These are phyloP conservation scores for Nitzschia sp. DNA, from an alignment of 108 stramenopile species.

Conservation along the genomic window DNA sequence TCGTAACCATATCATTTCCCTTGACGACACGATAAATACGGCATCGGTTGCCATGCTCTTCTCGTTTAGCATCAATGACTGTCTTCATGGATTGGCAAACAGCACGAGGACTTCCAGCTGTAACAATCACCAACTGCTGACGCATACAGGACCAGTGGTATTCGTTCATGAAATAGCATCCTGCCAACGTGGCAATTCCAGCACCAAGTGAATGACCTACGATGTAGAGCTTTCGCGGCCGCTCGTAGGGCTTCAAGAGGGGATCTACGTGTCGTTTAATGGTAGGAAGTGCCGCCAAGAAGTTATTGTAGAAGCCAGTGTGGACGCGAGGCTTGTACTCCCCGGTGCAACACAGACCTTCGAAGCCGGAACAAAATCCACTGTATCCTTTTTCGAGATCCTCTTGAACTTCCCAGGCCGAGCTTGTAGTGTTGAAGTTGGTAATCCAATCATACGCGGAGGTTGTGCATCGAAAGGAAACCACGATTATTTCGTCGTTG, in stretches of 20 bases:
- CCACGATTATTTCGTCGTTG: slow-evolving; percentile 56
- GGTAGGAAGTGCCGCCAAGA: slow-evolving; percentile 37
- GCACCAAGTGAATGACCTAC: slow-evolving; percentile 63
- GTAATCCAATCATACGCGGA: slow-evolving; percentile 59
- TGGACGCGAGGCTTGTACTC: slow-evolving; percentile 47
- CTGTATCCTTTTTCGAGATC: slow-evolving; percentile 33
- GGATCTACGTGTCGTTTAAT: slow-evolving; percentile 49
- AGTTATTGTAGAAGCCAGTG: slow-evolving; percentile 64
- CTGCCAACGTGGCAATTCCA: slow-evolving; percentile 59
- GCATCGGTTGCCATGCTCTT: slow-evolving; percentile 25
- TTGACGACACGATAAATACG: slow-evolving; percentile 48
- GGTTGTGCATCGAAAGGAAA: slow-evolving; percentile 54
- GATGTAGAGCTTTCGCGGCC: slow-evolving; percentile 51
- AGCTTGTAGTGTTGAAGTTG: slow-evolving; percentile 40
- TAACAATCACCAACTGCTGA: slow-evolving; percentile 44
- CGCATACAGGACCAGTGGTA: slow-evolving; percentile 46
- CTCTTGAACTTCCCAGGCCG: slow-evolving; percentile 46
- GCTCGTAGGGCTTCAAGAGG: slow-evolving; percentile 33
- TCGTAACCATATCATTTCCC: slow-evolving; percentile 48
- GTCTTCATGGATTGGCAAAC: slow-evolving; percentile 33
- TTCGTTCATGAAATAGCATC: slow-evolving; percentile 51
- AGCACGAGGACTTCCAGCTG: slow-evolving; percentile 58
- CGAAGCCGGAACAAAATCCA: slow-evolving; percentile 31
- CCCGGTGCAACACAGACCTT: slow-evolving; percentile 31
- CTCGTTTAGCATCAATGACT: slow-evolving; percentile 30